Evolutionary conservation across 1,284 basidiomycete genomes (phyloP).

Genomic region (Pseudozyma thailandica): DNA sequence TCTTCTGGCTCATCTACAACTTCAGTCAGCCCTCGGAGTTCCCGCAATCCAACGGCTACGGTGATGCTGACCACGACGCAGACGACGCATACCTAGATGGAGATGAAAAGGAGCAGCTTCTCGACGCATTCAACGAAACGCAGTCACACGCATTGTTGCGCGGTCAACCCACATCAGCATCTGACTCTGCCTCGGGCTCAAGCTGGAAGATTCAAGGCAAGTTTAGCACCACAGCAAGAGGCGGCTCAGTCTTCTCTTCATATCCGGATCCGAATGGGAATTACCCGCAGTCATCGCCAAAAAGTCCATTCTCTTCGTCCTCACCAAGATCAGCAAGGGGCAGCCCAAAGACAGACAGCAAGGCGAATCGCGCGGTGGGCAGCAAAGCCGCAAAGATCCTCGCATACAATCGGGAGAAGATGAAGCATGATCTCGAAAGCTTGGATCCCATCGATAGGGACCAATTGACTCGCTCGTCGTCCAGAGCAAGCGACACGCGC

Average conservation of each 20-base stretch:
- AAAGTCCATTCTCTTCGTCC: slow-evolving; percentile 8
- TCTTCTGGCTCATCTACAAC: slow-evolving; percentile 35
- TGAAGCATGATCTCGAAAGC: slow-evolving; percentile 41
- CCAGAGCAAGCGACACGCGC: slow-evolving; percentile 35
- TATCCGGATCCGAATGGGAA: slow-evolving; percentile 27
- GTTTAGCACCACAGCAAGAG: slow-evolving; percentile 38
- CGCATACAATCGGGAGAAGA: slow-evolving; percentile 21
- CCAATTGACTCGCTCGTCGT: slow-evolving; percentile 38
- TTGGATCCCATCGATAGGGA: slow-evolving; percentile 38
- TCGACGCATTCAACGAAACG: slow-evolving; percentile 34
- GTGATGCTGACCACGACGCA: slow-evolving; percentile 10
- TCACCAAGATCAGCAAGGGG: slow-evolving; percentile 22
- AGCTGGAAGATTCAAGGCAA: slow-evolving; percentile 46
- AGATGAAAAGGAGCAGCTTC: slow-evolving; percentile 42
- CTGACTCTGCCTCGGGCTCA: slow-evolving; percentile 6
- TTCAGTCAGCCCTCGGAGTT: slow-evolving; percentile 40
- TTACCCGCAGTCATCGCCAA: slow-evolving; percentile 12
- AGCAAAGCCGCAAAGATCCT: slow-evolving; percentile 42
- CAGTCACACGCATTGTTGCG: slow-evolving; percentile 30
- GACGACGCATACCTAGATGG: slow-evolving; percentile 7
- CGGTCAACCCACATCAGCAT: neutral
- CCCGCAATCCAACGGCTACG: slow-evolving; percentile 19
- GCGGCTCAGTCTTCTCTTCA: slow-evolving; percentile 33
- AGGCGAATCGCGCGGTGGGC: slow-evolving; percentile 18
- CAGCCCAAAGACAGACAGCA: slow-evolving; percentile 9